These are phyloP conservation scores for Gnomoniopsis smithogilvyi DNA, from an alignment of 2,329 filamentous ascomycete species.

Conservation along the genomic window DNA sequence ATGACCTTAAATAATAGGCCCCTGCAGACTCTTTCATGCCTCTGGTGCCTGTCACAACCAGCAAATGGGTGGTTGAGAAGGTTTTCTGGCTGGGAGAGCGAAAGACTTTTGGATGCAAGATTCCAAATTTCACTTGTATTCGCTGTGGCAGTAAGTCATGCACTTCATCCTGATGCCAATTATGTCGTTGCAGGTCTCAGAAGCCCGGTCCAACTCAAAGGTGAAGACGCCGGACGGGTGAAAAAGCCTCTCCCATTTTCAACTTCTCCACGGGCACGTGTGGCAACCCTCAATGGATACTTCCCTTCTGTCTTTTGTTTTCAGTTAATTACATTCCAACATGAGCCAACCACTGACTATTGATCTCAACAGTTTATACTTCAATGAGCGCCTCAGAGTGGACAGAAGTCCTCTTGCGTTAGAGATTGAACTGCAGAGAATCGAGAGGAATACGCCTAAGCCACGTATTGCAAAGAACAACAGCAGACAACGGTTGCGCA, in stretches of 20 bases:
- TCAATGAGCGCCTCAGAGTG: slow-evolving; percentile 46
- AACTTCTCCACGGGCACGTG: no score
- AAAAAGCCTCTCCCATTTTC: no score
- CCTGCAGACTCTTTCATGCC: no score
- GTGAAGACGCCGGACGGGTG: no score
- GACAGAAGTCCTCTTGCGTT: slow-evolving; percentile 46
- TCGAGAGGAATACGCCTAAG: slow-evolving; percentile 36
- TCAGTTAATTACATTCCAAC: neutral
- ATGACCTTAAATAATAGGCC: no score
- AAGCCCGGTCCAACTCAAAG: no score
- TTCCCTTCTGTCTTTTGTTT: no score
- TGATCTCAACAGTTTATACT: slow-evolving; percentile 32
- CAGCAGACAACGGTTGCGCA: neutral
- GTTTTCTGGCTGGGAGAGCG: slow-evolving; percentile 46
- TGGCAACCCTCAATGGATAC: no score
- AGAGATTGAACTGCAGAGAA: slow-evolving; percentile 51
- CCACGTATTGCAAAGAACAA: neutral
- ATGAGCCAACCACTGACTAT: neutral
- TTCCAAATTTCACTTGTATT: neutral
- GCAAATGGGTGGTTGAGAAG: slow-evolving; percentile 47
- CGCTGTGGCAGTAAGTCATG: neutral
- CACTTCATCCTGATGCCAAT: neutral
- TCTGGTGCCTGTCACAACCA: no score
- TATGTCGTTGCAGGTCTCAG: neutral
- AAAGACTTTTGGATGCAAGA: slow-evolving; percentile 37